A percentile compares a stretch with the other conserved stretches of the same genome.
Conservation (phyloP, 1,139 yeast genomes). For the Yamadazyma kanchanaburiensis region DNA sequence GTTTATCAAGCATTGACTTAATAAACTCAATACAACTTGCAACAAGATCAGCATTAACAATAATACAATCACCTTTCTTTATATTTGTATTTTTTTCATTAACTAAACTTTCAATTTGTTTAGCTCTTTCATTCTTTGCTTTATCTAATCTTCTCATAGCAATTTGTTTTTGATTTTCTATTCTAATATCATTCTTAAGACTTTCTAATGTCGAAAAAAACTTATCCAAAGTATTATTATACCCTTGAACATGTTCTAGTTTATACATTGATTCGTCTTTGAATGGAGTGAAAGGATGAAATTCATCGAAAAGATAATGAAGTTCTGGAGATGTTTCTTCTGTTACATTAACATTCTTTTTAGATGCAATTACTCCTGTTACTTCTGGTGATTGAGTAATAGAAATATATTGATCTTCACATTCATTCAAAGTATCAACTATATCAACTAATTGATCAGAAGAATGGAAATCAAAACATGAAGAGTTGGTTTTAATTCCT, state of each 20-base stretch:
- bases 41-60: constrained; percentile 65
- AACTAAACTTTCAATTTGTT: constrained; percentile 65
- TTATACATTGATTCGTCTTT: constrained; percentile 28
- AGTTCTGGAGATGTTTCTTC: constrained; percentile 32
- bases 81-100: constrained; percentile 64
- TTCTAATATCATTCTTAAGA: constrained; percentile 50
- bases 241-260: constrained; percentile 50
- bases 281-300: constrained; percentile 77
- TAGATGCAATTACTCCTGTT: constrained; percentile 65
- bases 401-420: constrained; percentile 39
- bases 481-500: constrained; percentile 44
- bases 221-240: constrained; percentile 75
- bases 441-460: constrained; percentile 13
- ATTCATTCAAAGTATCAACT: constrained; percentile 43
- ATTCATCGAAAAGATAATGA: constrained; percentile 69
- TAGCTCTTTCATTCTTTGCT: constrained; percentile 71
- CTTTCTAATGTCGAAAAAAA: constrained; percentile 87
- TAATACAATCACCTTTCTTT: constrained; percentile 70
- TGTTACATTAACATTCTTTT: constrained; percentile 47
- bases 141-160: constrained; percentile 73
- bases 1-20: constrained; percentile 66
- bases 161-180: constrained; percentile 71
- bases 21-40: constrained; percentile 72
- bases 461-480: constrained; percentile 34
- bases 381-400: constrained; percentile 19